A percentile compares a stretch with the other conserved stretches of the same genome.
These are phyloP conservation scores for Kodamaea alishanica DNA, from an alignment of 1,139 yeast genomes.

Conservation along the genomic window DNA sequence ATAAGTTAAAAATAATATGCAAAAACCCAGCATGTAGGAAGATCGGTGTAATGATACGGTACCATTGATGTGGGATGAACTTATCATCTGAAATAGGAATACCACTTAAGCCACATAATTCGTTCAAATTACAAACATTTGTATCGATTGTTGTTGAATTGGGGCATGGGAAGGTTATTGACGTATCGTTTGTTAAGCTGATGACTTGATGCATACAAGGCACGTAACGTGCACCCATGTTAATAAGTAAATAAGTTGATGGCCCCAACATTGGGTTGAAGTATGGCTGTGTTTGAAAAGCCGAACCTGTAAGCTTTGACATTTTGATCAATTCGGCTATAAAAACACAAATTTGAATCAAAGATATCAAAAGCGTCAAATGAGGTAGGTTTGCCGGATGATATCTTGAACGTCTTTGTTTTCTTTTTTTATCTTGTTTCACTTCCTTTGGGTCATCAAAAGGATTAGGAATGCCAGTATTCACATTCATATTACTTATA, in stretches of 20 bases:
- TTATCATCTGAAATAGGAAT: conserved; percentile 27
- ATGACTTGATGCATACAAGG: conserved; percentile 65
- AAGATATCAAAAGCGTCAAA: conserved; percentile 44
- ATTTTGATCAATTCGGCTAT: conserved; percentile 63
- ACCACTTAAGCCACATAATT: conserved; percentile 63
- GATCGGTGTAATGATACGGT: conserved; percentile 67
- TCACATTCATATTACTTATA: no score
- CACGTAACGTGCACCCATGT: conserved; percentile 69
- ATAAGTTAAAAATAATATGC: conserved; percentile 62
- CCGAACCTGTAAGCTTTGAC: conserved; percentile 61
- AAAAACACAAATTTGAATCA: conserved; percentile 57
- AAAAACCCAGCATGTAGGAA: conserved; percentile 73
- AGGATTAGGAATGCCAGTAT: no score
- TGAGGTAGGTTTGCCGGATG: conserved; percentile 46
- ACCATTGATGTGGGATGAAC: conserved; percentile 61
- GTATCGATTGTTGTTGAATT: conserved; percentile 57
- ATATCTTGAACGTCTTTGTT: conserved; percentile 32
- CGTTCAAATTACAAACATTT: conserved; percentile 53
- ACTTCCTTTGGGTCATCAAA: no score
- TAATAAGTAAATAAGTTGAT: conserved; percentile 61
- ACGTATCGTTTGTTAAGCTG: conserved; percentile 48
- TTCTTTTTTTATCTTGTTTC: no score
- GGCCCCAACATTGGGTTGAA: conserved; percentile 84
- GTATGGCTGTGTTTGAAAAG: conserved; percentile 66
- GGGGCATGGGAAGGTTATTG: conserved; percentile 61